phyloP scores from a whole-genome alignment of 495 filamentous ascomycete genomes.

The Xylaria grammica region DNA sequence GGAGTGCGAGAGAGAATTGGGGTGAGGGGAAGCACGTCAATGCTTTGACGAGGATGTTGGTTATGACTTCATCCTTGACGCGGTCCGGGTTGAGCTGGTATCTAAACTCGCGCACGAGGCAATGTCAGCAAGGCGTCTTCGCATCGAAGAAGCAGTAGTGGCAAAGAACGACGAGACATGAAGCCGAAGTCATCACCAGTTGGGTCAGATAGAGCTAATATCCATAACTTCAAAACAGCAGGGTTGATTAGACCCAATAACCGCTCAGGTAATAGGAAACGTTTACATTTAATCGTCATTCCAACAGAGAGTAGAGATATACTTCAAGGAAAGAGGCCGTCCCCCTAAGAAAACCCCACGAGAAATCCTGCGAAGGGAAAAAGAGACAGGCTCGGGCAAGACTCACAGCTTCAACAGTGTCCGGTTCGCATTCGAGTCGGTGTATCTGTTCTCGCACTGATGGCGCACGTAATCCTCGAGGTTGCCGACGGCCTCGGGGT shows the following conservation, averaged over 20 bases:
- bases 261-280: constrained; percentile 99
- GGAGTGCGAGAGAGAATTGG: constrained; percentile 91
- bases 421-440: constrained; percentile 95
- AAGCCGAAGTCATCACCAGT: constrained; percentile 22
- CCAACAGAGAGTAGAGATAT: constrained; percentile 21
- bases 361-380: constrained; percentile 8
- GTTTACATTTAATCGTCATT: constrained; percentile 74
- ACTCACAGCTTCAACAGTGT: constrained; percentile 98
- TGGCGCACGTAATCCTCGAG: constrained; percentile 95
- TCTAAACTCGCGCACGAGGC: constrained; percentile 49
- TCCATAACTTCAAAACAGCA: constrained; percentile 51
- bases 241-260: constrained; percentile 50
- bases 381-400: background rate
- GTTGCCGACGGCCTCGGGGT: constrained; percentile 90
- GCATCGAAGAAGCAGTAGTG: background rate
- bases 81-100: constrained; percentile 99
- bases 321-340: background rate
- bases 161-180: background rate
- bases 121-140: constrained; percentile 18
- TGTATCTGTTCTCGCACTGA: constrained; percentile 93
- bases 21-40: constrained; percentile 96
- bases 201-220: constrained; percentile 73
- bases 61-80: constrained; percentile 91
- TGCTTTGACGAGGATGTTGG: constrained; percentile 97
- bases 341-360: background rate